Base-by-base conservation (phyloP, 2,329 filamentous ascomycete genomes). In the Colletotrichum noveboracense region DNA sequence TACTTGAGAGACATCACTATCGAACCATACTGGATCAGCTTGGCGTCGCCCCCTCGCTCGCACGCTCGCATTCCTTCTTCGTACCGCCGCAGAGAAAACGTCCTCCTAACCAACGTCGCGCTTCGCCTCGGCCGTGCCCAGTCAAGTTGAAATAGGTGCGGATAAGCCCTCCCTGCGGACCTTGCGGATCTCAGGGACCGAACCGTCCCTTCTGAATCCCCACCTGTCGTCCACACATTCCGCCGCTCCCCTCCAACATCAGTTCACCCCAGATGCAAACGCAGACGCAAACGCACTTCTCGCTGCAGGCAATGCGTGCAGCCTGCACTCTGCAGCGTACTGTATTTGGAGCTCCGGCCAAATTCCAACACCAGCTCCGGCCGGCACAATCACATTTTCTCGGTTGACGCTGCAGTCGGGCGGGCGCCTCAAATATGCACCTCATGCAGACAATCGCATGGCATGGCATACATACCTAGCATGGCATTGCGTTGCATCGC, bases 141-240 rank as follows among this genome's bases (percentile, higher is more conserved):
- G 43, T 52, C 43, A 52, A 52, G 43, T 52, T 52, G 43, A 52
- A 52, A 52, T 52, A 52, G 43, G 43, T n/a, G 38, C 36, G 36
- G 55, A 55, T 26, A 32, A 70, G 32, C 48, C 48, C 55, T 68
- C 62, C 21, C n/a, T 48, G 58, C 70, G 73, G 58, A 48, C 62
- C 48, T 74, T 60, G 60, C 70, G 74, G 74, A 69, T 69, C 70
- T 65, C 58, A 74, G 74, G 70, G 70, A 76, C 70, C 70, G 65
- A 74, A 76, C 64, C 74, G 70, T 75, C 65, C 55, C 64, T 60
- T 48, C 34, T 67, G 26, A 30, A 7, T 68, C 43, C 58, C 43
- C 70, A 69, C 74, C 26, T 28, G 21, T n/a, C 55, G 38, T 69
- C 58, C 74, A 68, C 56, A 55, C 48, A n/a, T 62, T 68, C 34